phyloP scores from a whole-genome alignment of 2,329 filamentous ascomycete genomes.

The Xenosphaeropsis pyriputrescens region DNA sequence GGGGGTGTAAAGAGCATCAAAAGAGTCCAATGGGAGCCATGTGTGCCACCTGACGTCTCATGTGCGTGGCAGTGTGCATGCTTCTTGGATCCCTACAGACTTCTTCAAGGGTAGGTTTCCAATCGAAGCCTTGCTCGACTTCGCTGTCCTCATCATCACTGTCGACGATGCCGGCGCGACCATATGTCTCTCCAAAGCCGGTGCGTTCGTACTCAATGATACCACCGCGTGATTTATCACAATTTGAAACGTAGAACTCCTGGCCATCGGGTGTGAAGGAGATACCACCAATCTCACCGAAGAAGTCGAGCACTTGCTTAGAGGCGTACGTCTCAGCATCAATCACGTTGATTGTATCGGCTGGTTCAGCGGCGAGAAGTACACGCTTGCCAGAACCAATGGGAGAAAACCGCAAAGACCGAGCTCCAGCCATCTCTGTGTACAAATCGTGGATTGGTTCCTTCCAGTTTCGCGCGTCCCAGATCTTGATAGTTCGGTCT shows the following conservation, averaged over 20 bases:
- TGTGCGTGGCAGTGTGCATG: constrained; percentile 1
- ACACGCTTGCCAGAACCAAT: constrained; percentile 50
- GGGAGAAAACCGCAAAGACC: constrained; percentile 59
- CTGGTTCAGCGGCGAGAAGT: constrained; percentile 60
- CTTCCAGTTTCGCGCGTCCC: constrained; percentile 60
- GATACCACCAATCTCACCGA: constrained; percentile 60
- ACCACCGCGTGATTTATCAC: constrained; percentile 51
- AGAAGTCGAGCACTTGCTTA: constrained; percentile 60
- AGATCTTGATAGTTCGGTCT: constrained; percentile 58
- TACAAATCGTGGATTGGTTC: constrained; percentile 37
- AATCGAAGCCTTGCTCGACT: constrained; percentile 2
- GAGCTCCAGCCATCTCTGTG: constrained; percentile 53
- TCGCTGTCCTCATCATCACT: constrained; percentile 1
- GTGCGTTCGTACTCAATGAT: constrained; percentile 19
- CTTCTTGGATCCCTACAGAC: constrained; percentile 1
- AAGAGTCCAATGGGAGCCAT: no score
- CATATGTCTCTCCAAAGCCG: constrained; percentile 11
- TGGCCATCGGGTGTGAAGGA: constrained; percentile 52
- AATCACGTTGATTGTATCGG: constrained; percentile 58
- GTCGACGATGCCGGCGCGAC: constrained; percentile 4
- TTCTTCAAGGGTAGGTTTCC: constrained; percentile 1
- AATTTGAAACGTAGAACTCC: constrained; percentile 53
- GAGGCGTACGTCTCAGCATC: constrained; percentile 47
- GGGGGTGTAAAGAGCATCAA: no score
- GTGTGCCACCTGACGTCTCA: neutral